These are phyloP conservation scores for Allium cepa DNA, from an alignment of 106 monocot species.

Conservation along the genomic window DNA sequence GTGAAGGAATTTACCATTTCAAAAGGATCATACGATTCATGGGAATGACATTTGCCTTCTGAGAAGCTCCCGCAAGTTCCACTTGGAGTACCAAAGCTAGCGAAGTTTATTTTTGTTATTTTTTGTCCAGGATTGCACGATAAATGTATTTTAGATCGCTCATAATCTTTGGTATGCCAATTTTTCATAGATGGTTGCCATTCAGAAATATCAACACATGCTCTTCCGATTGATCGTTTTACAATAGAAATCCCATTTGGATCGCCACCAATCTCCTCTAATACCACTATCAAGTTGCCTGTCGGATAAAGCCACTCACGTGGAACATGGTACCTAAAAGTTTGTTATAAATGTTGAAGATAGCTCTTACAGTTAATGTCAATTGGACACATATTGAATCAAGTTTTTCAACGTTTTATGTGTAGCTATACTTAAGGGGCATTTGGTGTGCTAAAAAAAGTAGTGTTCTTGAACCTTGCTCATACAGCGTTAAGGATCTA, in stretches of 20 bases:
- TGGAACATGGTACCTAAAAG: slow-evolving; percentile 86
- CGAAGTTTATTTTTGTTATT: slow-evolving; percentile 70
- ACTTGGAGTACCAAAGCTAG: slow-evolving; percentile 86
- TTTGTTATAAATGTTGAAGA: background rate
- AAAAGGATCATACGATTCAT: slow-evolving; percentile 79
- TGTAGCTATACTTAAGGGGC: too few species aligned
- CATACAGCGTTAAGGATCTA: too few species aligned
- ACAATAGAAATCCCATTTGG: slow-evolving; percentile 65
- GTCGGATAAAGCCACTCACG: slow-evolving; percentile 81
- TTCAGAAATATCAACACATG: slow-evolving; percentile 78
- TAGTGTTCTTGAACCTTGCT: too few species aligned
- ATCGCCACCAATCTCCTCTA: slow-evolving; percentile 90
- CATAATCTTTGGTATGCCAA: slow-evolving; percentile 43
- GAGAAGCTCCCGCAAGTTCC: slow-evolving; percentile 72
- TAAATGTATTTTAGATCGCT: slow-evolving; percentile 52
- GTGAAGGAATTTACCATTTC: slow-evolving; percentile 43
- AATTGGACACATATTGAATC: too few species aligned
- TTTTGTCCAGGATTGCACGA: slow-evolving; percentile 56
- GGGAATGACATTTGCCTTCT: slow-evolving; percentile 78
- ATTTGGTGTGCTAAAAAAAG: too few species aligned
- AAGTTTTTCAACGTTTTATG: too few species aligned
- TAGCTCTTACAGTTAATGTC: too few species aligned
- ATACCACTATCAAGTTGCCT: slow-evolving; percentile 74
- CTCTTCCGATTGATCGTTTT: slow-evolving; percentile 46
- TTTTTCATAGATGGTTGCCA: slow-evolving; percentile 73